Conservation (phyloP, 2,329 filamentous ascomycete species). For the Coniochaeta sp. region DNA sequence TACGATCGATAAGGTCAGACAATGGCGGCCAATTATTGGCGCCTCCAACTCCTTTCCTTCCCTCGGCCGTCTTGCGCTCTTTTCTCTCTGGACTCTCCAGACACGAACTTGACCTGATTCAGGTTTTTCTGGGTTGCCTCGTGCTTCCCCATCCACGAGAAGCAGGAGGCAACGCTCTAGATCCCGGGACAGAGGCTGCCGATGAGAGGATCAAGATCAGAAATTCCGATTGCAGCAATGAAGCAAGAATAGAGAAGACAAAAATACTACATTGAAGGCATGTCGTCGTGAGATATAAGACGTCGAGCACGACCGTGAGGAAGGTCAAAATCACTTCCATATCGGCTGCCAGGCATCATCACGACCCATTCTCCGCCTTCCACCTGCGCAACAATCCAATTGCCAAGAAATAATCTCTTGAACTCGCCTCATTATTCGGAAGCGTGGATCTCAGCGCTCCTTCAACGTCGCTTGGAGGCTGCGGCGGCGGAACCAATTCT, state of each 20-base stretch:
- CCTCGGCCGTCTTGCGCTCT: not conserved
- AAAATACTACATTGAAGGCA: not conserved
- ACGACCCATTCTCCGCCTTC: no score
- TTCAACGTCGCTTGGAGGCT: no score
- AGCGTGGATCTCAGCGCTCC: no score
- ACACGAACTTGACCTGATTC: not conserved
- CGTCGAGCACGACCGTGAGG: not conserved
- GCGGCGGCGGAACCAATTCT: no score
- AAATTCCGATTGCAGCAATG: not conserved
- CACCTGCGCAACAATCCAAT: not conserved
- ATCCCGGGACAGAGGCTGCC: not conserved
- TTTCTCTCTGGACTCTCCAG: not conserved
- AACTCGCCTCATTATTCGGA: no score
- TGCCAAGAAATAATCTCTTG: not conserved
- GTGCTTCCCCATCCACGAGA: not conserved
- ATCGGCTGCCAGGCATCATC: not conserved
- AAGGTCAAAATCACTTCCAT: not conserved
- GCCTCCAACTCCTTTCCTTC: not conserved
- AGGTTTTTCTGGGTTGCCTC: not conserved
- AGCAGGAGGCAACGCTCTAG: not conserved
- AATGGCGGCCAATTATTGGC: conserved; percentile 2
- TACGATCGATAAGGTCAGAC: not conserved
- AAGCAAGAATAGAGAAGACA: not conserved
- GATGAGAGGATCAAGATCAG: not conserved
- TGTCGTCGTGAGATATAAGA: not conserved